Evolutionary conservation across 179 eudicot species (phyloP), one percentile per base, ranked within the genome.

Genomic region (Vitellaria paradoxa): DNA sequence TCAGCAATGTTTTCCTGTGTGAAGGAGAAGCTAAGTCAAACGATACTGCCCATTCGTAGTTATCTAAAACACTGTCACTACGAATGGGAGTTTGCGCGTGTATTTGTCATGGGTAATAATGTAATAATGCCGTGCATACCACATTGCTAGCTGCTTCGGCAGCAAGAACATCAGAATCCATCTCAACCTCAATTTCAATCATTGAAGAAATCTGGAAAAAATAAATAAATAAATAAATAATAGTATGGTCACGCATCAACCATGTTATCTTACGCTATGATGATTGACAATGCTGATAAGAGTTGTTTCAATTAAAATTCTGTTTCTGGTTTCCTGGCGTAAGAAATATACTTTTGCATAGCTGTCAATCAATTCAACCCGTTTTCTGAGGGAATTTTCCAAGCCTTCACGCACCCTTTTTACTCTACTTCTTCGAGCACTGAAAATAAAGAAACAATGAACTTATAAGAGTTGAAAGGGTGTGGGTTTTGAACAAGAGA

Each of bases 101-200:
- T 52, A 26, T 23, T 21, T 65, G 24, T 21, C 18, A 9, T 7
- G 2, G 7, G n/a, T 2, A 23, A 46, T 60, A 52, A 20, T 59
- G 53, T 69, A 53, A 21, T 12, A n/a, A 76, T 65, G 67, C 55
- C 77, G 57, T 65, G 73, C 82, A 77, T 68, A 96, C 99, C 77
- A 84, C 83, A 79, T 87, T 90, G 86, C 94, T 88, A 64, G 95
- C 89, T 68, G 90, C 90, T 89, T 96, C 99, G 75, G 99, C 99
- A 75, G 96, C 97, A 80, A 88, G 84, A 82, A 96, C 96, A 85
- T 93, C 90, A n/a, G 92, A 83, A 83, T 96, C 98, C 97, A 96
- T 87, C 85, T 96, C 97, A 74, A 96, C 97, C 84, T 96, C 99
- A 75, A 96, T 96, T 85, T 96, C 99, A 81, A 96, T 96, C 94